Evolutionary conservation across 202 grass and related monocot species (phyloP).

Genomic region (Musa balbisiana): DNA sequence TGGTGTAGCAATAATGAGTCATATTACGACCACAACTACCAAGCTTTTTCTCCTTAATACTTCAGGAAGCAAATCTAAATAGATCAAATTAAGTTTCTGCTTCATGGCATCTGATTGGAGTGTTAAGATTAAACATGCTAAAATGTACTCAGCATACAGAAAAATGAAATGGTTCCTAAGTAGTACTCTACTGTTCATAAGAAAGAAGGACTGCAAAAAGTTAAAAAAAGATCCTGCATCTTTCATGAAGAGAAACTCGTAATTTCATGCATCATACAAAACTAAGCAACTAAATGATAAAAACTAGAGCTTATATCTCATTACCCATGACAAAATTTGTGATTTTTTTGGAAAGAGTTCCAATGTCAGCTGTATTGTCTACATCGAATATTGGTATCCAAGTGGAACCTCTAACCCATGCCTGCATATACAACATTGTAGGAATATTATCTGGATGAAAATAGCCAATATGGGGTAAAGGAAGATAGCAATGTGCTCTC

Average conservation of each 20-base stretch:
- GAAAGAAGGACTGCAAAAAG: not conserved
- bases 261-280: not conserved
- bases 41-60: not conserved
- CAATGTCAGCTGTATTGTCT: conserved; percentile 42
- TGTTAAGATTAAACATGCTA: not conserved
- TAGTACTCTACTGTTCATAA: not conserved
- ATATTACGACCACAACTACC: not conserved
- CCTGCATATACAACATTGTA: conserved; percentile 34
- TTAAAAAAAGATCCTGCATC: not conserved
- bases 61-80: not conserved
- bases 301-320: conserved; percentile 7
- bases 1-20: not conserved
- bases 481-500: not conserved
- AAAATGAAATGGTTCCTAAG: not conserved
- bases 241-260: not conserved
- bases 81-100: not conserved
- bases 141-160: not conserved
- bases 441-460: not conserved
- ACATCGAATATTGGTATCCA: conserved; percentile 95
- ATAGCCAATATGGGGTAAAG: not conserved
- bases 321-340: conserved; percentile 92
- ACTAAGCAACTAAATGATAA: not conserved
- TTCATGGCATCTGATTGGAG: not conserved
- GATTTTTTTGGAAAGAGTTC: conserved; percentile 55
- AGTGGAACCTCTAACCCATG: conserved; percentile 87